A percentile compares a stretch with the other conserved stretches of the same genome.
phyloP scores from a whole-genome alignment of 164 flowering plant genomes.

The Pachysandra terminalis region DNA sequence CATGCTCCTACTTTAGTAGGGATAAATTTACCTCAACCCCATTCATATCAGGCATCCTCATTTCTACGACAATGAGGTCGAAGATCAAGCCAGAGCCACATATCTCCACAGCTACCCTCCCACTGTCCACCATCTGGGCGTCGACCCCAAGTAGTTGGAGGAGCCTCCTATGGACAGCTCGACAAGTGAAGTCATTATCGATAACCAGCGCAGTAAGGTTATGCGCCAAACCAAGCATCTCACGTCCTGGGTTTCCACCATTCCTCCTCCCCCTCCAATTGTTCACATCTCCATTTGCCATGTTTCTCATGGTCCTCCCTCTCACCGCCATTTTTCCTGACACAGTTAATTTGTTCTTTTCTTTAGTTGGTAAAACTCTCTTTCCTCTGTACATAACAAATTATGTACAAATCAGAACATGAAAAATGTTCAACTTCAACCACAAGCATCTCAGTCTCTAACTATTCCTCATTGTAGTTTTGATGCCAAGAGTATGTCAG shows the following conservation, averaged over 20 bases:
- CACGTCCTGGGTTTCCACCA: no score
- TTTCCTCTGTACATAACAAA: neutral
- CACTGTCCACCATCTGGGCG: neutral
- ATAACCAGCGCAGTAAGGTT: neutral
- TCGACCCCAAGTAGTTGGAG: neutral
- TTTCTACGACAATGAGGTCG: constrained; percentile 15
- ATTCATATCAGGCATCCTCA: constrained; percentile 13
- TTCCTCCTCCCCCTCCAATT: no score
- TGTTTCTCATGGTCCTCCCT: neutral
- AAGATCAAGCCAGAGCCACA: constrained; percentile 1
- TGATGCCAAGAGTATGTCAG: no score
- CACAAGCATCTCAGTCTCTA: no score
- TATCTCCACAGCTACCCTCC: neutral
- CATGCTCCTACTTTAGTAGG: no score
- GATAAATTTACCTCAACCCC: constrained; percentile 7
- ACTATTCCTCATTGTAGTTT: no score
- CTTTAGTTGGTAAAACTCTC: no score
- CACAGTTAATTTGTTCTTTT: no score
- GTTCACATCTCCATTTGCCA: neutral
- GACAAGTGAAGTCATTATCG: neutral
- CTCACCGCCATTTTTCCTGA: no score
- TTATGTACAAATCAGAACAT: no score
- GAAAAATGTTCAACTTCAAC: no score
- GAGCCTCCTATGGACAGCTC: neutral
- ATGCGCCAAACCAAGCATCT: no score